Evolutionary conservation across 495 filamentous ascomycete genomes (phyloP), one percentile per base, ranked within the genome.

Genomic region (Cladorrhinum samala): DNA sequence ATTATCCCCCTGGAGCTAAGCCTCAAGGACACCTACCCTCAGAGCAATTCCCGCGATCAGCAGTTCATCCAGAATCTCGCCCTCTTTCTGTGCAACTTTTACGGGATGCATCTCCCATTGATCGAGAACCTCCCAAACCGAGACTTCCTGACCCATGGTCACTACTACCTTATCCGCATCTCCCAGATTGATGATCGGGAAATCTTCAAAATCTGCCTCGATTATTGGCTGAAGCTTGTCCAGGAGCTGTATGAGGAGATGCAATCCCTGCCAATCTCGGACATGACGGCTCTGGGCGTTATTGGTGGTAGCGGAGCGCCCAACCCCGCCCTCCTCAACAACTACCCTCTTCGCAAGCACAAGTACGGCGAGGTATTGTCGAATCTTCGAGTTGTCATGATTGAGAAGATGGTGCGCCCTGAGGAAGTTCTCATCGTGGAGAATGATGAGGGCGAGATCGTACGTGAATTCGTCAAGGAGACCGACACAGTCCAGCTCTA

Each of bases 381-480:
- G 8, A 96, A 95, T 65, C 77, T 99, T 43, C 85, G 93, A 52
- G 85, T 89, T 38, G 93, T 99, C 39, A 99, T 99, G 93, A 96
- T 99, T 57, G 93, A 99, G 75, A 95, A 96, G 72, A 97, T 99
- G 93, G 93, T 97, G 23, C 78, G 89, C 33, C 93, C 93, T 5
- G 93, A 99, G 72, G 94, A 97, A 73, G 94, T 99, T n/a, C 68
- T 99, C 54, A 91, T 99, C 62, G 94, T 99, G 5, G 93, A 99
- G 69, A 99, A 99, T 66, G 93, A 99, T 57, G 93, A 99, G 70
- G 93, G 94, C 41, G 93, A 99, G 67, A 97, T 99, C 55, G 94
- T 99, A 18, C 87, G 93, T 49, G 93, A 96, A 69, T 97, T 99
- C 57, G 92, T 99, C 55, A 99, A 97, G 74, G 93, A 99, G 62